Conservation (phyloP, 148 eudicot genomes). For the Silene latifolia region DNA sequence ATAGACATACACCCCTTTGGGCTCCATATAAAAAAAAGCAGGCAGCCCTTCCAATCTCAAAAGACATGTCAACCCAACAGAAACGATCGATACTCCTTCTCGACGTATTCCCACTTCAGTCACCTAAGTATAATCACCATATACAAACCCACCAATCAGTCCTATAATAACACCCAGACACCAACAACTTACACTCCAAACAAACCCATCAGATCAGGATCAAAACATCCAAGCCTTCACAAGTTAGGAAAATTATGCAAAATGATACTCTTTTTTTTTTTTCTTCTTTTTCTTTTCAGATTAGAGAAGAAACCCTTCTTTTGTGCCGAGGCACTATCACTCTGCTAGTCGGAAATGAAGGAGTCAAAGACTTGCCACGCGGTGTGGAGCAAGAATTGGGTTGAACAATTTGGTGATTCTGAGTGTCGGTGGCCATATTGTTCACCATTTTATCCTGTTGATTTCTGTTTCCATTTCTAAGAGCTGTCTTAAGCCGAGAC, state of each 20-base stretch:
- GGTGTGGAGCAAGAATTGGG: conserved; percentile 26
- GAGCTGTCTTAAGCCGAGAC: conserved; percentile 45
- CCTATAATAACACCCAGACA: conserved; percentile 9
- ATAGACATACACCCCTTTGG: conserved; percentile 6
- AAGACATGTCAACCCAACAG: conserved; percentile 6
- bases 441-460: conserved; percentile 27
- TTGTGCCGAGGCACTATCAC: conserved; percentile 40
- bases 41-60: conserved; percentile 24
- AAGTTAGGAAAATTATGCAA: conserved; percentile 1
- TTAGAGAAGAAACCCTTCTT: conserved; percentile 53
- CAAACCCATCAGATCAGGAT: conserved; percentile 7
- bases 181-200: conserved; percentile 10
- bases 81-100: background rate
- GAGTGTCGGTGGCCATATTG: conserved; percentile 30
- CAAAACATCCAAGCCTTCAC: background rate
- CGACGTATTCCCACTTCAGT: background rate
- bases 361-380: conserved; percentile 30
- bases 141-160: conserved; percentile 13
- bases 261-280: no score
- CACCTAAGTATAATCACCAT: conserved; percentile 17
- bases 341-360: conserved; percentile 44
- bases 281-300: background rate
- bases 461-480: conserved; percentile 34
- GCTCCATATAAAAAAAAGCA: conserved; percentile 28
- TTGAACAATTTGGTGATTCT: conserved; percentile 27